Evolutionary conservation across 2,329 filamentous ascomycete species (phyloP), one percentile per base, ranked within the genome.

Genomic region (Coniochaeta hoffmannii): DNA sequence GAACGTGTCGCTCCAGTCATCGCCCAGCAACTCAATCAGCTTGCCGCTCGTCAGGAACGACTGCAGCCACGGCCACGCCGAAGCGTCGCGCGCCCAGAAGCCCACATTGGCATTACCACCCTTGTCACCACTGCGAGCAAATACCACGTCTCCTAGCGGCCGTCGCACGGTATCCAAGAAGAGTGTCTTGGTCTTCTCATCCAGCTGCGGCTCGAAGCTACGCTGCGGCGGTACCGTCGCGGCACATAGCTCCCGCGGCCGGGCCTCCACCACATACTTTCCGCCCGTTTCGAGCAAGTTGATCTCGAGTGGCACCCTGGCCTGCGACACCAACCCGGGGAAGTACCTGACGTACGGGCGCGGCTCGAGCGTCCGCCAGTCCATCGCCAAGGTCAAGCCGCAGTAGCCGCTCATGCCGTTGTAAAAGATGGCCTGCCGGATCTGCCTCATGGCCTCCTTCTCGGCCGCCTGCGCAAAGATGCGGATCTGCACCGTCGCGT

Each of bases 1-100:
- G 58, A 69, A 73, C 15, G 61, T 58, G 26, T 71, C 65, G 5
- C 67, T 59, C 69, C 72, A 77, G 56, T 79, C 76, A 10, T 73
- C 66, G 0, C 68, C 75, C 1, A 79, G 65, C 1, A 79, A 65
- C 35, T 69, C 61, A 11, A 67, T 64, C 55, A 78, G 60, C 14
- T 64, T 68, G 4, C 62, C 57, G 3, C 62, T 61, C 0, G 70
- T 76, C 63, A 78, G 63, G 53, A 73, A 68, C 1, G 59, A 58
- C 15, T 68, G 67, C 11, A 75, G 63, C 71, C 73, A 76, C 0
- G 71, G 62, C 59, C 68, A 79, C 26, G 74, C 71, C 0, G 60
- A 59, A 35, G 65, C 60, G 1, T 69, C 66, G 3, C 73, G 70
- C 53, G 66, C 67, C 62, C 64, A 71, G 60, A 71, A 64, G 8